phyloP scores from a whole-genome alignment of 2,329 filamentous ascomycete species.

The Exutisphaerella laricina region DNA sequence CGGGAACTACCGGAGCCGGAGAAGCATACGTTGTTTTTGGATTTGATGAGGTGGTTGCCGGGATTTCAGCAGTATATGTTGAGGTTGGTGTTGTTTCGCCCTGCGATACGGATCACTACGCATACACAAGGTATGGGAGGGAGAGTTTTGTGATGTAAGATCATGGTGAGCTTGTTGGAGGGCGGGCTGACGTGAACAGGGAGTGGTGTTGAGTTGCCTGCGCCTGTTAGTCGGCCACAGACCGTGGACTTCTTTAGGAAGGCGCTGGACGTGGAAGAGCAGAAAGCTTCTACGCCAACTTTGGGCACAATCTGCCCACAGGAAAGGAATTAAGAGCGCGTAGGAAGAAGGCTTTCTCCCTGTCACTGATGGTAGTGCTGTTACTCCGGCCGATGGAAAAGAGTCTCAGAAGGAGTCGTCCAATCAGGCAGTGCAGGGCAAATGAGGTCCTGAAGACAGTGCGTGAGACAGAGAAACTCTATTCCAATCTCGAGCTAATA shows the following conservation, averaged over 20 bases:
- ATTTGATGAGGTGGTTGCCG: conserved; percentile 1
- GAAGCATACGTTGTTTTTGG: background rate
- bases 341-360: too few species aligned
- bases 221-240: background rate
- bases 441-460: too few species aligned
- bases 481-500: too few species aligned
- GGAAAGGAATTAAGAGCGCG: conserved; percentile 1
- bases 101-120: conserved; percentile 4
- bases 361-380: too few species aligned
- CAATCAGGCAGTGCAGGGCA: too few species aligned
- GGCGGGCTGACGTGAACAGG: background rate
- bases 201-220: background rate
- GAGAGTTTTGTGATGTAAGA: too few species aligned
- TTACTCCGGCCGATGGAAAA: too few species aligned
- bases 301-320: conserved; percentile 1
- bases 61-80: conserved; percentile 3
- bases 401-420: too few species aligned
- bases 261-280: background rate
- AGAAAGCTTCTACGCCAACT: too few species aligned
- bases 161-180: too few species aligned
- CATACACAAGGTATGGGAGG: conserved; percentile 1
- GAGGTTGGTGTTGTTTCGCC: conserved; percentile 4
- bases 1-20: conserved; percentile 1
- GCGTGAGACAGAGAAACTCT: too few species aligned
- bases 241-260: conserved; percentile 2